phyloP scores from a whole-genome alignment of 148 eudicot species.

The Rhododendron molle region DNA sequence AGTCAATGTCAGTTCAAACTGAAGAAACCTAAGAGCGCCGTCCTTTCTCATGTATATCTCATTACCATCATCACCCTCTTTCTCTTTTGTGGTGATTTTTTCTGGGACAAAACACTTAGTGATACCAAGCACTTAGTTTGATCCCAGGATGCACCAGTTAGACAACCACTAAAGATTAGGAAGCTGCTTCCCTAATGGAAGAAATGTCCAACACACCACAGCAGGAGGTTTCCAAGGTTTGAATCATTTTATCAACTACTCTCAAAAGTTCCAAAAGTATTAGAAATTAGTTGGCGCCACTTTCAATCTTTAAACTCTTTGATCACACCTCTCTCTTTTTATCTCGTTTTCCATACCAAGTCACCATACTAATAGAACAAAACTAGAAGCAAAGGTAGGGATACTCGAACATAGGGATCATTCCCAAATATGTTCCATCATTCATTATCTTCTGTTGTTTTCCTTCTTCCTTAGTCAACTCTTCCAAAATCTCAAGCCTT shows the following conservation, averaged over 20 bases:
- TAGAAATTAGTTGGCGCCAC: too few species aligned
- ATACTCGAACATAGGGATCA: background rate
- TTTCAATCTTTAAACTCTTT: too few species aligned
- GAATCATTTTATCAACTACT: background rate
- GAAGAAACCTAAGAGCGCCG: background rate
- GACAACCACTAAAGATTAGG: background rate
- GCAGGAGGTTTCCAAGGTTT: background rate
- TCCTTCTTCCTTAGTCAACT: background rate
- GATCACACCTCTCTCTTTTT: background rate
- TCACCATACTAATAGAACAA: background rate
- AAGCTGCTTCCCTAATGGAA: background rate
- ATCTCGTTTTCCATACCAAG: background rate
- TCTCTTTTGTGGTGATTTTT: background rate
- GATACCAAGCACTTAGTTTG: background rate
- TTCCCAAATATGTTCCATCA: background rate
- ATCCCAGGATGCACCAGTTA: background rate
- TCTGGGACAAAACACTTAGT: background rate
- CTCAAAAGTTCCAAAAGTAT: background rate
- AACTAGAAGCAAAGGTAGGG: background rate
- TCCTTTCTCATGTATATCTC: background rate
- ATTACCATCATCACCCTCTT: background rate
- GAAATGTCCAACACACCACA: background rate
- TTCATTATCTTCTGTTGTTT: background rate
- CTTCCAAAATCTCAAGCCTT: background rate
- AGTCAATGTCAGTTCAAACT: background rate